These are phyloP conservation scores for Psilocybe cyanescens DNA, from an alignment of 768 basidiomycete genomes.

Conservation along the genomic window DNA sequence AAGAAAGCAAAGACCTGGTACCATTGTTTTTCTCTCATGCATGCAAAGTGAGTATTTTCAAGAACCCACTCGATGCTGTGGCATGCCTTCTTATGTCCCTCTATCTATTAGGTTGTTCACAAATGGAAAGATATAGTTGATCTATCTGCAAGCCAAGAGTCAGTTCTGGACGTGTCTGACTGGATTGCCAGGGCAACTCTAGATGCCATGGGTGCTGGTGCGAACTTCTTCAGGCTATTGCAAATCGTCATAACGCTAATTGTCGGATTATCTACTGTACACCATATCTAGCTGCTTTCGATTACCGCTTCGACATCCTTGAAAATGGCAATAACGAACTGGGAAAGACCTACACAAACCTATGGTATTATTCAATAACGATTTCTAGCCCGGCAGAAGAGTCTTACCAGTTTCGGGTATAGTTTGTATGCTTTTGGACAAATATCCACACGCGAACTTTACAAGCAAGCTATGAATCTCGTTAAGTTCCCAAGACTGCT, in stretches of 20 bases:
- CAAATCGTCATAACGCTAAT: not conserved
- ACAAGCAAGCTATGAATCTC: constrained; percentile 32
- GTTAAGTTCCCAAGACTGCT: constrained; percentile 35
- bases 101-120: constrained; percentile 31
- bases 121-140: constrained; percentile 44
- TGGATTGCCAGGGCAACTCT: constrained; percentile 51
- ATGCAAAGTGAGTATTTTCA: constrained; percentile 27
- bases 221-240: not conserved
- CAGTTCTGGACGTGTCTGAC: constrained; percentile 35
- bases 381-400: not conserved
- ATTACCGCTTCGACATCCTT: constrained; percentile 47
- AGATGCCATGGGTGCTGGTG: constrained; percentile 56
- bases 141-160: constrained; percentile 26
- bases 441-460: constrained; percentile 32
- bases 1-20: constrained; percentile 45
- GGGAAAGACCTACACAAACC: constrained; percentile 36
- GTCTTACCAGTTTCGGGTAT: not conserved
- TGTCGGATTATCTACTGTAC: not conserved
- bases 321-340: constrained; percentile 41
- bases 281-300: constrained; percentile 45
- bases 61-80: not conserved
- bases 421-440: constrained; percentile 36
- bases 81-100: not conserved
- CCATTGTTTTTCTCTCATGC: constrained; percentile 43
- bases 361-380: constrained; percentile 33